phyloP scores from a whole-genome alignment of 805 yeast genomes.

The Saccharomyces jurei region DNA sequence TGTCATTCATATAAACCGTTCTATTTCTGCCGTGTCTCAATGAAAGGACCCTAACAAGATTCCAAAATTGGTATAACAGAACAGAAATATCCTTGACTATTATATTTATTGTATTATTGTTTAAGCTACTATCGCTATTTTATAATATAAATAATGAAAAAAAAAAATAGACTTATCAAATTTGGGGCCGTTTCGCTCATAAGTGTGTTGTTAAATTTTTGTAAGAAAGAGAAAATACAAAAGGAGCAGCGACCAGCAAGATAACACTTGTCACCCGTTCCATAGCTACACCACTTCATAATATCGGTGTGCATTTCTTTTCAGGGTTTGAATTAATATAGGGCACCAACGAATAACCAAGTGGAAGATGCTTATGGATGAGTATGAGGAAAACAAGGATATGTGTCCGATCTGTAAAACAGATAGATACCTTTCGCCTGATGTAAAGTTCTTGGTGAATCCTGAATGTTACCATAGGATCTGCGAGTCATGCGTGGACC shows the following conservation, averaged over 20 bases:
- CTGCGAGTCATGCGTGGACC: slow-evolving; percentile 93
- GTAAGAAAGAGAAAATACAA: neutral
- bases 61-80: neutral
- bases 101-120: neutral
- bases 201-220: neutral
- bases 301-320: neutral
- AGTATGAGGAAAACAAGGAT: slow-evolving; percentile 52
- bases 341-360: neutral
- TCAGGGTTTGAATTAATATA: neutral
- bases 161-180: neutral
- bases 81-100: neutral
- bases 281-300: neutral
- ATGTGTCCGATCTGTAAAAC: slow-evolving; percentile 98
- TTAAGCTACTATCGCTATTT: neutral
- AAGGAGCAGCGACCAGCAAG: neutral
- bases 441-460: slow-evolving; percentile 83
- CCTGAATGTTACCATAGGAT: slow-evolving; percentile 98
- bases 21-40: neutral
- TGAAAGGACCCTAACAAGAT: neutral
- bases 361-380: slow-evolving; percentile 23
- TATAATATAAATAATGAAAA: neutral
- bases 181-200: neutral
- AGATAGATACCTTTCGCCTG: slow-evolving; percentile 86
- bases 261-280: neutral
- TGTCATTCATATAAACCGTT: neutral